Evolutionary conservation across 768 basidiomycete species (phyloP).

Genomic region (Pleurotus sapidus): DNA sequence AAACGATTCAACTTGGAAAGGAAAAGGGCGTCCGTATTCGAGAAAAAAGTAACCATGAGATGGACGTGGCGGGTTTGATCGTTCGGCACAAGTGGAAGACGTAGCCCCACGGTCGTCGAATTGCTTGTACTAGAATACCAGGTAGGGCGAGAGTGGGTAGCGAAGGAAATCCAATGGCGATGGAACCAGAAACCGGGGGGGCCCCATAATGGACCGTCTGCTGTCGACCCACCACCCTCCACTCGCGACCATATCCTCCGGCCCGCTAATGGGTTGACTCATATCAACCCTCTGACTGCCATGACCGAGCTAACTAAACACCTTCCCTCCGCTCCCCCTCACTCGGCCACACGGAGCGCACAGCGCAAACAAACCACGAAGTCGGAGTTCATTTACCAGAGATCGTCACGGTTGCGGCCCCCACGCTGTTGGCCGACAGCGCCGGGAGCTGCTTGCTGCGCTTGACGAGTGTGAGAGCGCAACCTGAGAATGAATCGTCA

Average conservation of each 20-base stretch:
- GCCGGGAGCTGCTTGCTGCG: slow-evolving; percentile 58
- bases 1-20: slow-evolving; percentile 41
- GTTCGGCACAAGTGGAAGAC: slow-evolving; percentile 24
- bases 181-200: not conserved
- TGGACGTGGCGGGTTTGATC: not conserved
- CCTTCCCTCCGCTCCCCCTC: slow-evolving; percentile 47
- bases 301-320: slow-evolving; percentile 27
- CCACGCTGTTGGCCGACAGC: slow-evolving; percentile 44
- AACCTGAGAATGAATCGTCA: slow-evolving; percentile 47
- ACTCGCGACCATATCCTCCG: not conserved
- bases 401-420: slow-evolving; percentile 46
- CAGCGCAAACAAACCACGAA: slow-evolving; percentile 27
- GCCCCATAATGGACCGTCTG: not conserved
- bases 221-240: slow-evolving; percentile 9
- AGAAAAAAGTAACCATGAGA: slow-evolving; percentile 16
- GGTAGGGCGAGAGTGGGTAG: slow-evolving; percentile 13
- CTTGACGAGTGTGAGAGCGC: slow-evolving; percentile 84
- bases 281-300: slow-evolving; percentile 21
- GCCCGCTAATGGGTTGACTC: not conserved
- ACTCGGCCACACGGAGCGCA: slow-evolving; percentile 43
- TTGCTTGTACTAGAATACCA: slow-evolving; percentile 24
- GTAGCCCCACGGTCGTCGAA: no score
- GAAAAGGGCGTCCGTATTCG: slow-evolving; percentile 76
- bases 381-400: slow-evolving; percentile 45
- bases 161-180: not conserved